Evolutionary conservation across 1,284 basidiomycete species (phyloP).

Genomic region (Ganoderma sinense): DNA sequence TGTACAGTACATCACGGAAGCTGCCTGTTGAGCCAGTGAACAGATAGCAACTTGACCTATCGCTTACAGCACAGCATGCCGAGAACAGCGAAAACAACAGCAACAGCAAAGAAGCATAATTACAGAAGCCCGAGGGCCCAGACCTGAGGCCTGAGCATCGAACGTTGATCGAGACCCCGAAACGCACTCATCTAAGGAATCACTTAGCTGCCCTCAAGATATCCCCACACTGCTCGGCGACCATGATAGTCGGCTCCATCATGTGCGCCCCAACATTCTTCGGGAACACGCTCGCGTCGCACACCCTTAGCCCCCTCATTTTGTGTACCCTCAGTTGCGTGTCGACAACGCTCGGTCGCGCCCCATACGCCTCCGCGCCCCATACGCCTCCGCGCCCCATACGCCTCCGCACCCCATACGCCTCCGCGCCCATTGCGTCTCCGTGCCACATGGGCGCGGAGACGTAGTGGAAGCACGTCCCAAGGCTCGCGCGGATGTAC

Average conservation of each 20-base stretch:
- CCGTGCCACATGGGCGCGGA: conserved; percentile 48
- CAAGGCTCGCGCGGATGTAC: conserved; percentile 35
- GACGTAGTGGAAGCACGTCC: conserved; percentile 47
- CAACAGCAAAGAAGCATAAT: not conserved
- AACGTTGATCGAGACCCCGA: too few species aligned
- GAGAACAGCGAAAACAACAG: not conserved
- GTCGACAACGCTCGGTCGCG: conserved; percentile 54
- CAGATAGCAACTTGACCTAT: not conserved
- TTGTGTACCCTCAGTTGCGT: conserved; percentile 58
- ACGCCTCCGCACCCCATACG: conserved; percentile 47
- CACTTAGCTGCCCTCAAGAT: not conserved
- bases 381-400: conserved; percentile 49
- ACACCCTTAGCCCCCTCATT: conserved; percentile 46
- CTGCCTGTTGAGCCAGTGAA: not conserved
- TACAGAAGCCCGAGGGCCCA: not conserved
- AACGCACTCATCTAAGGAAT: not conserved
- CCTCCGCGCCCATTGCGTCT: too few species aligned
- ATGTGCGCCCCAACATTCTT: conserved; percentile 44
- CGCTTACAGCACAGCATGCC: not conserved
- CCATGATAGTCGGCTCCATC: conserved; percentile 45
- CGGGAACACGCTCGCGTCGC: conserved; percentile 51
- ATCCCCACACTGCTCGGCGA: conserved; percentile 45
- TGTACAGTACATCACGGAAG: not conserved
- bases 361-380: conserved; percentile 40
- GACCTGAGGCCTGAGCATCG: not conserved